Evolutionary conservation across 192 early-diverging fungal species (phyloP).

Genomic region (Dissophora globulifera): DNA sequence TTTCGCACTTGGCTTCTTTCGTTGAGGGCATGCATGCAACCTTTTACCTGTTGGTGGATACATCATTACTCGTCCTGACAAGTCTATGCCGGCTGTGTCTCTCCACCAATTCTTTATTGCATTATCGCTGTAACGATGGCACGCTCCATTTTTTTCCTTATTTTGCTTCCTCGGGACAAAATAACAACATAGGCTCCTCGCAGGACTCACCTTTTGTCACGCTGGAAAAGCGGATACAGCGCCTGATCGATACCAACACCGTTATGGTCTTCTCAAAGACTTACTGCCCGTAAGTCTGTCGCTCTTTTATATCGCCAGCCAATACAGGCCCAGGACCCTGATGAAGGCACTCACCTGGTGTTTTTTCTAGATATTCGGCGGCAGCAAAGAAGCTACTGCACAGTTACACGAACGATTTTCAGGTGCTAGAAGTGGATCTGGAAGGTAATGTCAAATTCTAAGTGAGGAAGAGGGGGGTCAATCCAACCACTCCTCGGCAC

Average conservation of each 20-base stretch:
- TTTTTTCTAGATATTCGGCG: slow-evolving; percentile 21
- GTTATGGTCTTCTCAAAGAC: slow-evolving; percentile 53
- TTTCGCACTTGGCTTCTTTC: too few relatives aligned
- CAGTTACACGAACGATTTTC: slow-evolving; percentile 36
- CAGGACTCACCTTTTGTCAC: background rate
- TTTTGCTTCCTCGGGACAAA: too few relatives aligned
- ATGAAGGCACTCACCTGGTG: background rate
- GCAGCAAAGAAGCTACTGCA: slow-evolving; percentile 30
- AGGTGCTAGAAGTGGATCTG: slow-evolving; percentile 34
- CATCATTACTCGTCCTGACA: too few relatives aligned
- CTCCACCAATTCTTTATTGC: background rate
- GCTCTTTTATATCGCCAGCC: too few relatives aligned
- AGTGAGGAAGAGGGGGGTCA: too few relatives aligned
- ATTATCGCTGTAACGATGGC: background rate
- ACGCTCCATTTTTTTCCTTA: background rate
- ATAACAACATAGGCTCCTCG: background rate
- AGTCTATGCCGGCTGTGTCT: too few relatives aligned
- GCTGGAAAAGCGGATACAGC: slow-evolving; percentile 29
- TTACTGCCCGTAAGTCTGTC: slow-evolving; percentile 40
- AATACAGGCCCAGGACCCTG: background rate
- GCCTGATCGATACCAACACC: slow-evolving; percentile 29
- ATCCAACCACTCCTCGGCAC: too few relatives aligned
- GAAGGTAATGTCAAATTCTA: too few relatives aligned
- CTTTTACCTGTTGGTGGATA: too few relatives aligned
- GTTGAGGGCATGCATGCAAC: too few relatives aligned